Conservation (phyloP, 805 yeast species). For the Pichia cabralensis region DNA sequence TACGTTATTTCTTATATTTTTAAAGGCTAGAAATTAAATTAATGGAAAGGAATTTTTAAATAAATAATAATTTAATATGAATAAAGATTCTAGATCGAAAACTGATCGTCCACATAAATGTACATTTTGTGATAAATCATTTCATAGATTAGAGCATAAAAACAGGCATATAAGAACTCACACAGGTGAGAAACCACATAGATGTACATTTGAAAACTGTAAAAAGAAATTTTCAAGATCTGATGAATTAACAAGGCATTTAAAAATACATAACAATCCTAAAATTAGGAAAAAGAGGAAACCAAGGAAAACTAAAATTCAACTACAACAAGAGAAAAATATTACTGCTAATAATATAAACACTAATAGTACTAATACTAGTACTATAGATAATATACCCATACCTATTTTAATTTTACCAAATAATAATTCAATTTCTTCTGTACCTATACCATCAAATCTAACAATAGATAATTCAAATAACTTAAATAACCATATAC, state of each 20-base stretch:
- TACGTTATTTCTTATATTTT: too few species aligned
- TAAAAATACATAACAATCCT: conserved; percentile 64
- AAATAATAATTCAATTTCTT: too few species aligned
- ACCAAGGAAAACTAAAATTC: conserved; percentile 15
- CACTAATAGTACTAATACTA: background rate
- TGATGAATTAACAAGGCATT: conserved; percentile 67
- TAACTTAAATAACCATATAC: too few species aligned
- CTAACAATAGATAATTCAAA: too few species aligned
- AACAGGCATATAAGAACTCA: conserved; percentile 73
- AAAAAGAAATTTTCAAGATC: conserved; percentile 57
- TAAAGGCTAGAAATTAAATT: too few species aligned
- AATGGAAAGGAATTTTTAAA: too few species aligned
- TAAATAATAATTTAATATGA: too few species aligned
- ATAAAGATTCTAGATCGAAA: too few species aligned
- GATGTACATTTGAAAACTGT: conserved; percentile 66
- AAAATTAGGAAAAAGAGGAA: conserved; percentile 46
- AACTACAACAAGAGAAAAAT: conserved; percentile 8
- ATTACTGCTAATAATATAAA: background rate
- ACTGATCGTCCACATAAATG: conserved; percentile 61
- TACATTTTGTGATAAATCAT: conserved; percentile 64
- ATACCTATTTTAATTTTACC: too few species aligned
- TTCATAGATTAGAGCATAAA: conserved; percentile 68
- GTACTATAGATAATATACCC: too few species aligned
- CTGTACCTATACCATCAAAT: too few species aligned
- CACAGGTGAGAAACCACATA: conserved; percentile 75